phyloP scores from a whole-genome alignment of 1,284 basidiomycete genomes.

The Fistulina hepatica region DNA sequence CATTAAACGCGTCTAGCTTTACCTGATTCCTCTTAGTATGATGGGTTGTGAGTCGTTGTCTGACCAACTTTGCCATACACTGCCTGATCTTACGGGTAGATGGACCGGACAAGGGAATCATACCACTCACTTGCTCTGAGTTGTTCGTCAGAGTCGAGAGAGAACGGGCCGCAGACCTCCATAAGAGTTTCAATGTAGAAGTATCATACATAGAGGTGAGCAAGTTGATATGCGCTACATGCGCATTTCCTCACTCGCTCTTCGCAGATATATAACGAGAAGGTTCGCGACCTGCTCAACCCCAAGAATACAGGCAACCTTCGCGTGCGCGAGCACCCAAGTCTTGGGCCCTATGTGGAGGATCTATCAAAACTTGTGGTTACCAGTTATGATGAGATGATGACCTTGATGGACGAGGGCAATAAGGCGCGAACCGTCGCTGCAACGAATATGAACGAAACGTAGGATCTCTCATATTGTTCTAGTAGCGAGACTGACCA shows the following conservation, averaged over 20 bases:
- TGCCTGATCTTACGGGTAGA: conserved; percentile 39
- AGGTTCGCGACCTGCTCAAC: conserved; percentile 94
- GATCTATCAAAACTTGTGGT: conserved; percentile 92
- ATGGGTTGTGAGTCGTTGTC: conserved; percentile 93
- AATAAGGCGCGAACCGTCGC: conserved; percentile 98
- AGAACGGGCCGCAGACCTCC: conserved; percentile 55
- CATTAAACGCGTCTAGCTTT: conserved; percentile 14
- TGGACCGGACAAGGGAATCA: conserved; percentile 94
- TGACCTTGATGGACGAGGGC: conserved; percentile 98
- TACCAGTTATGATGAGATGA: conserved; percentile 88
- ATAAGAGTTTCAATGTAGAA: conserved; percentile 81
- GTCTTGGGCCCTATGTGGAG: conserved; percentile 91
- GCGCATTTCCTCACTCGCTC: conserved; percentile 4
- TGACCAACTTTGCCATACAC: conserved; percentile 16
- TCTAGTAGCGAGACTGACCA: conserved; percentile 1
- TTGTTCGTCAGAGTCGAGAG: conserved; percentile 76
- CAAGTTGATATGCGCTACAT: conserved; percentile 16
- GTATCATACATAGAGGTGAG: conserved; percentile 93
- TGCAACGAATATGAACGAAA: conserved; percentile 99
- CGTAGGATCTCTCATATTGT: conserved; percentile 35
- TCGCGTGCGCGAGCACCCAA: conserved; percentile 94
- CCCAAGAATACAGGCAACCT: conserved; percentile 96
- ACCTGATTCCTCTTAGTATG: conserved; percentile 53
- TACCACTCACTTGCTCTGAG: conserved; percentile 90
- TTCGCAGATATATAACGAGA: conserved; percentile 90